Evolutionary conservation across 148 eudicot species (phyloP).

Genomic region (Rhododendron kiyosumense): DNA sequence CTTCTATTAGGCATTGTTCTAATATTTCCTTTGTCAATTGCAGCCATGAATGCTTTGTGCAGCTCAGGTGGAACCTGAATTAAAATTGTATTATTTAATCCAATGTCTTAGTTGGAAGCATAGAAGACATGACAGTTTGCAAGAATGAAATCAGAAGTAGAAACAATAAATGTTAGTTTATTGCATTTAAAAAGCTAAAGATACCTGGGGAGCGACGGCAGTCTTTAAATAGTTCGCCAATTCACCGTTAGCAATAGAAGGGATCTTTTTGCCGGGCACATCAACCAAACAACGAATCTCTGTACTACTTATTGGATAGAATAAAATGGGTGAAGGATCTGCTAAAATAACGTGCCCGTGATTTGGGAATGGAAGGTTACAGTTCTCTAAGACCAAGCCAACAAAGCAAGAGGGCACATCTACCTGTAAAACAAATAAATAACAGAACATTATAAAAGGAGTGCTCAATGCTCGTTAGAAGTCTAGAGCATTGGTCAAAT

Average conservation of each 20-base stretch:
- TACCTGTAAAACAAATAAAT: constrained; percentile 35
- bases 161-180: neutral
- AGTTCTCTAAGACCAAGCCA: constrained; percentile 66
- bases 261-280: constrained; percentile 66
- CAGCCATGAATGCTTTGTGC: constrained; percentile 55
- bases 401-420: constrained; percentile 73
- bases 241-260: constrained; percentile 72
- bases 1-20: constrained; percentile 74
- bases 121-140: neutral
- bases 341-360: constrained; percentile 74
- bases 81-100: constrained; percentile 4
- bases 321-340: constrained; percentile 71
- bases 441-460: neutral
- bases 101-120: neutral
- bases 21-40: constrained; percentile 64
- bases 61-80: constrained; percentile 60
- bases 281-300: constrained; percentile 78
- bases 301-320: constrained; percentile 63
- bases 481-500: neutral
- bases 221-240: constrained; percentile 64
- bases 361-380: constrained; percentile 48
- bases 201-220: constrained; percentile 69
- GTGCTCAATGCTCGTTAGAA: neutral
- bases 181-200: neutral
- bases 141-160: neutral